Conservation (phyloP, 208 protist genomes). For the Leptomonas pyrrhocoris region DNA sequence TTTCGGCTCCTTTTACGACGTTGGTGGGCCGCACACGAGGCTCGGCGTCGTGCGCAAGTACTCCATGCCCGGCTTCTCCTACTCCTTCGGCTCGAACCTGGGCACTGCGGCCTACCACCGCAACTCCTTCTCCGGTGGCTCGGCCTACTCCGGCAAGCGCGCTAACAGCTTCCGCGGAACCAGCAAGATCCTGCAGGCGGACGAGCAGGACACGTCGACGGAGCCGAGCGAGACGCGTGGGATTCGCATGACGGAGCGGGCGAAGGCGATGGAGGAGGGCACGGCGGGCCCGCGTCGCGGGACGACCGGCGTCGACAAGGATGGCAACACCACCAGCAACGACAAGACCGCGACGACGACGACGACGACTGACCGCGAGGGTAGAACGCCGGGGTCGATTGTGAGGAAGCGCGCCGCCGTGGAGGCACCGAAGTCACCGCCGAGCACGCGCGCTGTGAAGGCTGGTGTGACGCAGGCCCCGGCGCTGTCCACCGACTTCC, state of each 20-base stretch:
- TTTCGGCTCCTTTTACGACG: constrained; percentile 47
- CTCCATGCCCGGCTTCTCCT: constrained; percentile 43
- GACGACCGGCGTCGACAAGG: constrained; percentile 20
- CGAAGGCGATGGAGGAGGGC: constrained; percentile 6
- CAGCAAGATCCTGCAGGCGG: constrained; percentile 20
- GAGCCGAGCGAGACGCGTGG: not conserved
- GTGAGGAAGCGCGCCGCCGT: constrained; percentile 21
- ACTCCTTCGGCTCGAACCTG: constrained; percentile 43
- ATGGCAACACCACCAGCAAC: constrained; percentile 4
- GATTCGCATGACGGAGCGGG: constrained; percentile 11
- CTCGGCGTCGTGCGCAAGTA: constrained; percentile 49
- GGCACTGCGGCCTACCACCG: constrained; percentile 13
- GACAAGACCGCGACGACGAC: not conserved
- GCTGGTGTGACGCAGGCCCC: not conserved
- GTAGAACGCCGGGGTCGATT: constrained; percentile 19
- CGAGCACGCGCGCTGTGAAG: constrained; percentile 8
- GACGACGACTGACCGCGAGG: not conserved
- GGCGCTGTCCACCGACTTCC: constrained; percentile 27
- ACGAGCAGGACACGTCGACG: not conserved
- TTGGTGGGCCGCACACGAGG: constrained; percentile 33
- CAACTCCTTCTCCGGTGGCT: constrained; percentile 18
- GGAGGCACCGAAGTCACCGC: constrained; percentile 31
- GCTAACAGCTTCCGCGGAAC: constrained; percentile 29
- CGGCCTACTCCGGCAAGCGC: not conserved
- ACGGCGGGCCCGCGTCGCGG: constrained; percentile 5